Base-by-base conservation (phyloP, 352 stramenopile genomes). In the Blastocystis sp. region DNA sequence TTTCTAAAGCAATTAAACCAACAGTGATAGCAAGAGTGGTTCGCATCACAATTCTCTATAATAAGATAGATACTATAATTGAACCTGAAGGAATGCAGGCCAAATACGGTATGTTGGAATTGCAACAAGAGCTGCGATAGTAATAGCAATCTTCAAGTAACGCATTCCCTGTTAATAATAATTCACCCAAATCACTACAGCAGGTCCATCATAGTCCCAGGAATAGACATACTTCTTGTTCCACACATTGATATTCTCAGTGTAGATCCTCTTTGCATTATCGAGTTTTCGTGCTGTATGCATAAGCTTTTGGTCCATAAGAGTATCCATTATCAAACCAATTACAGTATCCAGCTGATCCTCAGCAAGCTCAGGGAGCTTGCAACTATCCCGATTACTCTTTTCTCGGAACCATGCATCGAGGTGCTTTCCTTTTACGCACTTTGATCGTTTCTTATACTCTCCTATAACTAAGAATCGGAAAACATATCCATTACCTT, bases 151-250 rank as follows among this genome's bases (percentile, higher is more conserved):
- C 73, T 84, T 84, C 22, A 84, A 69, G 27, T 84, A 84, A 15
- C 73, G 73, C 73, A 84, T 84, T 48, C 73, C 73, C 73, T 84
- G 68, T 24, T 56, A 4, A 6, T 64, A 17, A 64, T 22, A 9
- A 0, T 44, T 24, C 7, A 15, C 19, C 7, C 15, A 4, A 33
- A 84, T 19, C 5, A n/a, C 17, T 11, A 84, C 73, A 84, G 73
- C 73, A 69, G 73, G 73, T 40, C 73, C 73, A 42, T 84, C 73
- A 37, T 84, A 84, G 40, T 84, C 73, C 73, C 73, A 84, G 4
- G 73, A 84, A 44, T 84, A 84, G 17, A 84, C 73, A 11, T 66
- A 66, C 30, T 84, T 84, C 27, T 64, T 64, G 48, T 84, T 44
- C 73, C 73, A 84, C n/a, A 84, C 51, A 15, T 68, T 33, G 0